These are phyloP conservation scores for Brassica cretica DNA, from an alignment of 345 rosid species.

Conservation along the genomic window DNA sequence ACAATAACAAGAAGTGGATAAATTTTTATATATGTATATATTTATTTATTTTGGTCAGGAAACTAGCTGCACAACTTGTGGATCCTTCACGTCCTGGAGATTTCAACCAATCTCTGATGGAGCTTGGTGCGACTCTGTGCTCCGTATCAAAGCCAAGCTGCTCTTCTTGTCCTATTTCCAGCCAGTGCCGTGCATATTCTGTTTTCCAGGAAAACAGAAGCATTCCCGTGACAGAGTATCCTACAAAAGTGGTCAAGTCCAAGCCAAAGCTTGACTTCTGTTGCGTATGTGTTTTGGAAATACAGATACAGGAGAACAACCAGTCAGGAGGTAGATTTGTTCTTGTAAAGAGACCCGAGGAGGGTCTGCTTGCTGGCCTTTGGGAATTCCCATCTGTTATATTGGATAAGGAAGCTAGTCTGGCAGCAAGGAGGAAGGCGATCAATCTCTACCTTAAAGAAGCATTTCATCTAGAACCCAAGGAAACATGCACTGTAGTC, in stretches of 20 bases:
- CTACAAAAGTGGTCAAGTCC: conserved; percentile 63
- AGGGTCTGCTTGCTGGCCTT: conserved; percentile 92
- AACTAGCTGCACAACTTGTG: conserved; percentile 82
- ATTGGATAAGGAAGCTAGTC: conserved; percentile 54
- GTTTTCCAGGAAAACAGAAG: conserved; percentile 51
- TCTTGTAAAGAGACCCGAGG: conserved; percentile 80
- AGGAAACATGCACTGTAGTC: conserved; percentile 47
- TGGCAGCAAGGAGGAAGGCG: conserved; percentile 54
- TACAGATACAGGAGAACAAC: conserved; percentile 44
- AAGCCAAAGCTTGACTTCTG: conserved; percentile 72
- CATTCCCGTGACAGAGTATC: conserved; percentile 68
- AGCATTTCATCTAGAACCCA: conserved; percentile 53
- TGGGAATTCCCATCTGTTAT: conserved; percentile 91
- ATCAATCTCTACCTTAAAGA: conserved; percentile 58
- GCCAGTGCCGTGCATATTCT: conserved; percentile 65
- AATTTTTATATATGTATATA: background rate
- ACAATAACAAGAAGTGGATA: conserved; percentile 5
- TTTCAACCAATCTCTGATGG: conserved; percentile 95
- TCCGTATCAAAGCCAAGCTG: conserved; percentile 69
- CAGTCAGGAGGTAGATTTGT: conserved; percentile 58
- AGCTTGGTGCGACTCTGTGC: conserved; percentile 95
- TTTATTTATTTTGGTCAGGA: conserved; percentile 48
- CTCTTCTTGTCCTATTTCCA: conserved; percentile 74
- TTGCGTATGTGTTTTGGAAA: conserved; percentile 81
- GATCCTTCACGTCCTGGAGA: conserved; percentile 84